Evolutionary conservation across 2,329 filamentous ascomycete genomes (phyloP), one percentile per base, ranked within the genome.

Genomic region (Aspergillus aculeatus): DNA sequence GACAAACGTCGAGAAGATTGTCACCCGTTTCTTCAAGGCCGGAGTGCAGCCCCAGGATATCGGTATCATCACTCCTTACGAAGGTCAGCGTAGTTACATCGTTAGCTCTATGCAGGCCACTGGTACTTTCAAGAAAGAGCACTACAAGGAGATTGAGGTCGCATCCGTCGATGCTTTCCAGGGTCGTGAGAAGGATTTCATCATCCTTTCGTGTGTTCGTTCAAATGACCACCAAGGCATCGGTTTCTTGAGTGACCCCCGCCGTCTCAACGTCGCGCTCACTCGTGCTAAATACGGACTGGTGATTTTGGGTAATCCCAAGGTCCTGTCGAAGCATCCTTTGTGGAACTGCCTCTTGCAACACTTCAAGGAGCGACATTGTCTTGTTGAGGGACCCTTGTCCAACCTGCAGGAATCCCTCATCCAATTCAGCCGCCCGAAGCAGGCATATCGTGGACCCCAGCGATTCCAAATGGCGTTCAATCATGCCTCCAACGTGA

Each of bases 221-320:
- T 98, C 94, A 73, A 99, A 99, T 74, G 95, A 99, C 70, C 96
- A 98, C 75, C 95, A 99, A 76, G 95, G 95, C 66, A 99, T 99
- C 69, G 95, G 95, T 79, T 99, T 99, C 86, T 82, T 99, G 82
- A 98, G 93, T 62, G 95, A 99, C 69, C 95, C 95, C 55, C 91
- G 95, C 66, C 94, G 95, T 83, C 87, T 99, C 70, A 99, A 99
- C 73, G 95, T 99, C 23, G 95, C 94, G 44, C 84, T 99, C 66
- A 99, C 95, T 54, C 91, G 95, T 81, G 95, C 95, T 63, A 98
- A 97, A 78, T 99, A 94, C 71, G 95, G 95, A 60, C 82, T 98
- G 32, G 95, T 97, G 61, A 97, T 99, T 71, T 87, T 99, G 9
- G 95, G 95, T 64, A 99, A 99, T 72, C 95, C 95, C 32, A 98